These are phyloP conservation scores for Heliocybe sulcata DNA, from an alignment of 1,284 basidiomycete genomes.

Conservation along the genomic window DNA sequence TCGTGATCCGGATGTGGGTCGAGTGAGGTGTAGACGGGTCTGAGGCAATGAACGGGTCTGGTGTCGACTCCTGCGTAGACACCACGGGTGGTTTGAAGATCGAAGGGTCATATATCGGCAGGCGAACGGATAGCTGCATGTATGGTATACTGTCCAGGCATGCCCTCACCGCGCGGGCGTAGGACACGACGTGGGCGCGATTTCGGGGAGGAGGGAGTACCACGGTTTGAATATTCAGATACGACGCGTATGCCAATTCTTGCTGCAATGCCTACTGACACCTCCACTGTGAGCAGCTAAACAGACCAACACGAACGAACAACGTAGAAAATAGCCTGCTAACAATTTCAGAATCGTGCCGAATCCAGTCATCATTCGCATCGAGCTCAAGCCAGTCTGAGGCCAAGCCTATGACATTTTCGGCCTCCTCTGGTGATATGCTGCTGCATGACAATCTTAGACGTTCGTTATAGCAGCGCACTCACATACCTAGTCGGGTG, in stretches of 20 bases:
- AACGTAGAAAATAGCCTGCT: constrained; percentile 22
- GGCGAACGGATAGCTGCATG: constrained; percentile 73
- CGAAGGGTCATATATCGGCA: constrained; percentile 78
- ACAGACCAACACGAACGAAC: neutral
- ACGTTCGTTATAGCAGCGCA: constrained; percentile 1
- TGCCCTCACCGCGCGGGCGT: constrained; percentile 84
- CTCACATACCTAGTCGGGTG: constrained; percentile 71
- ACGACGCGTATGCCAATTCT: constrained; percentile 90
- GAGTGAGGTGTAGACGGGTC: constrained; percentile 19
- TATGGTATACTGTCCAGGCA: constrained; percentile 67
- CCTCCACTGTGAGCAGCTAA: neutral
- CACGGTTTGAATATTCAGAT: constrained; percentile 80
- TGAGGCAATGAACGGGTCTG: constrained; percentile 12
- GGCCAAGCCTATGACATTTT: constrained; percentile 68
- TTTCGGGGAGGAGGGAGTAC: constrained; percentile 91
- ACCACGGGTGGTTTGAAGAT: constrained; percentile 33
- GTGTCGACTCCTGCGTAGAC: neutral
- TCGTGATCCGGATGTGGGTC: constrained; percentile 13
- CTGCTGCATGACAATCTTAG: neutral
- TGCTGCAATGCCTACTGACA: constrained; percentile 77
- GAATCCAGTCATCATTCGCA: constrained; percentile 87
- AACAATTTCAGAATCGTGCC: constrained; percentile 94
- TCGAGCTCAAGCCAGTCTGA: constrained; percentile 97
- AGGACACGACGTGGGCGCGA: constrained; percentile 80
- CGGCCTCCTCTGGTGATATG: constrained; percentile 74